Percentiles rank a stretch among this genome's conserved stretches.
These are phyloP conservation scores for Arabidopsis hybrid DNA, from an alignment of 441 rosid genomes.

Conservation along the genomic window DNA sequence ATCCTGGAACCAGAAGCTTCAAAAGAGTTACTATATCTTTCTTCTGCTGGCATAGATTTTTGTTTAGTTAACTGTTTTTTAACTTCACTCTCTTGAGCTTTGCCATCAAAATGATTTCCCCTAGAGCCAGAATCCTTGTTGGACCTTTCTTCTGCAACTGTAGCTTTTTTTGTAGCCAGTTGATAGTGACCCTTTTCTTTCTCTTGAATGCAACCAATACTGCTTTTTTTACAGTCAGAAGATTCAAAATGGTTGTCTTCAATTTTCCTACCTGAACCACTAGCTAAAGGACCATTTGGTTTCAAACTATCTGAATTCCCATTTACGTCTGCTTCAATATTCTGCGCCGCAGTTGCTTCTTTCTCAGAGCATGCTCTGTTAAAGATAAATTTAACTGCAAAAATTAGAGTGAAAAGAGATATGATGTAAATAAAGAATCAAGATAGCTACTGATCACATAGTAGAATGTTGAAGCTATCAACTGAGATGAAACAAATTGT, in stretches of 20 bases:
- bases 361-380: slow-evolving; percentile 52
- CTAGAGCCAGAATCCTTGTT: slow-evolving; percentile 40
- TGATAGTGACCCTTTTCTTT: slow-evolving; percentile 36
- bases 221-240: slow-evolving; percentile 29
- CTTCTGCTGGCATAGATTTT: slow-evolving; percentile 45
- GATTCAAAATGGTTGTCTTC: slow-evolving; percentile 24
- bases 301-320: slow-evolving; percentile 34
- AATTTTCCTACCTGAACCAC: slow-evolving; percentile 40
- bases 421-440: slow-evolving; percentile 36
- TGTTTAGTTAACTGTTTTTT: slow-evolving; percentile 29
- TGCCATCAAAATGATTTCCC: slow-evolving; percentile 36
- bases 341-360: slow-evolving; percentile 48
- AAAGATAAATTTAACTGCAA: slow-evolving; percentile 71
- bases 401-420: slow-evolving; percentile 40
- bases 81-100: slow-evolving; percentile 38
- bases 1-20: slow-evolving; percentile 40
- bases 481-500: slow-evolving; percentile 36
- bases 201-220: slow-evolving; percentile 20
- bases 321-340: slow-evolving; percentile 27
- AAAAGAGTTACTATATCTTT: slow-evolving; percentile 35
- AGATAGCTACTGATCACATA: slow-evolving; percentile 29
- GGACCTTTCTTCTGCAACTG: slow-evolving; percentile 34
- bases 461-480: slow-evolving; percentile 23
- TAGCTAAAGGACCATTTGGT: slow-evolving; percentile 34
- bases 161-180: slow-evolving; percentile 32